These are phyloP conservation scores for Trametes villosa DNA, from an alignment of 768 basidiomycete genomes.

Conservation along the genomic window DNA sequence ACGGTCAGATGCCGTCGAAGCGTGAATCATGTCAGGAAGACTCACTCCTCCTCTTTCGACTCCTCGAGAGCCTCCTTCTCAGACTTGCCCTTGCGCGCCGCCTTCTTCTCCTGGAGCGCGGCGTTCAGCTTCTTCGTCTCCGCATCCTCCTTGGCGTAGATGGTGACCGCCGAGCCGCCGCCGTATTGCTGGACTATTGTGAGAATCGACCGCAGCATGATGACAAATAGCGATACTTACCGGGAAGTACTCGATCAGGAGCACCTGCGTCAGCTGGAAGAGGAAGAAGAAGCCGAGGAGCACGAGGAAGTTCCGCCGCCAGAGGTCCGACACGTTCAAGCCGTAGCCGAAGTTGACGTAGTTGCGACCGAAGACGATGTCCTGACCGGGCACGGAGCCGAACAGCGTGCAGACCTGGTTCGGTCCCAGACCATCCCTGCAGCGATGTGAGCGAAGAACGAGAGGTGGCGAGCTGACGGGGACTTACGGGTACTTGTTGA, in stretches of 20 bases:
- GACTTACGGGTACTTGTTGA: slow-evolving; percentile 65
- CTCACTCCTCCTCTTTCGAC: slow-evolving; percentile 22
- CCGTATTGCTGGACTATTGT: slow-evolving; percentile 49
- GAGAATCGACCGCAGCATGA: slow-evolving; percentile 9
- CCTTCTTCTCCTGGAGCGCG: slow-evolving; percentile 56
- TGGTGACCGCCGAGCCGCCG: slow-evolving; percentile 50
- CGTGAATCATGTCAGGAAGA: neutral
- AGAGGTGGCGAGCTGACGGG: slow-evolving; percentile 20
- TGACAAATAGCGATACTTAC: slow-evolving; percentile 40
- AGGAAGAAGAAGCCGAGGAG: slow-evolving; percentile 69
- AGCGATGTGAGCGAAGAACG: slow-evolving; percentile 21
- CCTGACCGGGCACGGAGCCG: slow-evolving; percentile 63
- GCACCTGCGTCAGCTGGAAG: slow-evolving; percentile 71
- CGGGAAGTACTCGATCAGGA: slow-evolving; percentile 67
- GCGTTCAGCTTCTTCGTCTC: slow-evolving; percentile 61
- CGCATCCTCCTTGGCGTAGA: slow-evolving; percentile 62
- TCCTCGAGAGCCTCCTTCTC: slow-evolving; percentile 13
- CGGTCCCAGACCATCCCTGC: slow-evolving; percentile 53
- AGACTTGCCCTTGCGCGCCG: slow-evolving; percentile 25
- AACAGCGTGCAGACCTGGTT: slow-evolving; percentile 82
- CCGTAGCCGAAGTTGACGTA: slow-evolving; percentile 67
- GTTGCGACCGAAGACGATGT: slow-evolving; percentile 54
- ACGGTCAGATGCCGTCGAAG: neutral
- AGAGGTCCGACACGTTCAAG: slow-evolving; percentile 54
- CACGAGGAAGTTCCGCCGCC: slow-evolving; percentile 73